A percentile compares a stretch with the other conserved stretches of the same genome.
Evolutionary conservation across 148 eudicot species (phyloP).

Genomic region (Euryodendron excelsum): DNA sequence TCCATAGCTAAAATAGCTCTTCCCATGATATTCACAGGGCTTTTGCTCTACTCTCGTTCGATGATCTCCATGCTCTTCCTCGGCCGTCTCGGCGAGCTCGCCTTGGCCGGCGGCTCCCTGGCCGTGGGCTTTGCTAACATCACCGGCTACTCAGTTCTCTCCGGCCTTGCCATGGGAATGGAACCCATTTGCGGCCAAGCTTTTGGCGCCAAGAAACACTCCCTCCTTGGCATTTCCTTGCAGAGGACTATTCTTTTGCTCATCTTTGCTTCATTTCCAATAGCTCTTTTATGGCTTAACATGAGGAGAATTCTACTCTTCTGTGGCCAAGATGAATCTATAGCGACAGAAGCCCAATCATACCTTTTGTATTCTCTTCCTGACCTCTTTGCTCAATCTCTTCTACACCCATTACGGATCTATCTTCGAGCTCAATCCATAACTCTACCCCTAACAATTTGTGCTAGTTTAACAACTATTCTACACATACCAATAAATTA

Average conservation of each 20-base stretch:
- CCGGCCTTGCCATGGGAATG: constrained; percentile 58
- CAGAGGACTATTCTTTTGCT: constrained; percentile 41
- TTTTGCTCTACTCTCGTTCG: constrained; percentile 40
- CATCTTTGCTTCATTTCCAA: constrained; percentile 26
- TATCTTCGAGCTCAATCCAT: constrained; percentile 47
- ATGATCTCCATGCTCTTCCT: constrained; percentile 49
- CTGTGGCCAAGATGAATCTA: constrained; percentile 37
- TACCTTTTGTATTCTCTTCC: constrained; percentile 38
- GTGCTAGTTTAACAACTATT: constrained; percentile 36
- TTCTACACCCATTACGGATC: constrained; percentile 43
- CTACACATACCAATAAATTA: constrained; percentile 44
- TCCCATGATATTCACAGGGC: constrained; percentile 47
- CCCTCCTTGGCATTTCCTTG: constrained; percentile 38
- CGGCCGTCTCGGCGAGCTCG: constrained; percentile 32
- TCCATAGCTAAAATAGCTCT: constrained; percentile 40
- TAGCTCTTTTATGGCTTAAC: constrained; percentile 39
- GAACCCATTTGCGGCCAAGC: constrained; percentile 58
- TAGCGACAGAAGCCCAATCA: constrained; percentile 39
- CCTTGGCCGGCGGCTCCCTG: constrained; percentile 47
- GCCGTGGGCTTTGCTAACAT: constrained; percentile 50
- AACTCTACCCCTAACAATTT: constrained; percentile 40
- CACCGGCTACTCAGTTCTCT: constrained; percentile 46
- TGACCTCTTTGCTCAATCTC: constrained; percentile 39
- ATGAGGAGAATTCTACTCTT: constrained; percentile 32
- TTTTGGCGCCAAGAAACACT: constrained; percentile 38